Evolutionary conservation across 83 land plant species (phyloP).

Genomic region (Thuja plicata): DNA sequence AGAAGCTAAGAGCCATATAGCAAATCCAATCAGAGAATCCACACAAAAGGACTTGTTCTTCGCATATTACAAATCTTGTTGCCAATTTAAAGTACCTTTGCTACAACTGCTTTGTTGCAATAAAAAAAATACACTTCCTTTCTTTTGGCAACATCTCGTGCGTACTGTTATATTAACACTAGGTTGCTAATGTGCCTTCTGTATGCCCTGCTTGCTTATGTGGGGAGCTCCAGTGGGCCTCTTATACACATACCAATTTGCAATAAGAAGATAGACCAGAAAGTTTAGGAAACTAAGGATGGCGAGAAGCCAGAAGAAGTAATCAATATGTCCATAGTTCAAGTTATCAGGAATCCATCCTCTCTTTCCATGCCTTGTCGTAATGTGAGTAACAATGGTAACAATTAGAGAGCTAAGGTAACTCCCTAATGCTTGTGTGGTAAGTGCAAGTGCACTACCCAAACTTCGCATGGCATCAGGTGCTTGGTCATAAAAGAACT

Average conservation of each 20-base stretch:
- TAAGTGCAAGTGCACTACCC: conserved; percentile 42
- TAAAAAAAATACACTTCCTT: background rate
- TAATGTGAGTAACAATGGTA: conserved; percentile 36
- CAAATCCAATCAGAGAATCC: background rate
- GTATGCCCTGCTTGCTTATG: conserved; percentile 11
- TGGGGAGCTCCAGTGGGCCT: conserved; percentile 12
- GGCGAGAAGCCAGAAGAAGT: conserved; percentile 54
- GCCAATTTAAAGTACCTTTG: background rate
- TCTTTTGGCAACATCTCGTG: background rate
- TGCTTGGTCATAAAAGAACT: conserved; percentile 62
- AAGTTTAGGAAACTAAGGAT: conserved; percentile 42
- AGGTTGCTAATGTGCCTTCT: background rate
- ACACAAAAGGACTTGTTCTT: background rate
- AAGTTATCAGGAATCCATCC: conserved; percentile 69
- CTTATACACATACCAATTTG: conserved; percentile 53
- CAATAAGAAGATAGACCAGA: conserved; percentile 31
- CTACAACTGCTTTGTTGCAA: background rate
- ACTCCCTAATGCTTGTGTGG: conserved; percentile 47
- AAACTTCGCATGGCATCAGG: conserved; percentile 66
- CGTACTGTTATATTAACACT: background rate
- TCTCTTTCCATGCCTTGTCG: conserved; percentile 36
- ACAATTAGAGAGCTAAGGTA: conserved; percentile 58
- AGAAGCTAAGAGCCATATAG: background rate
- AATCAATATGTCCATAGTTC: conserved; percentile 48
- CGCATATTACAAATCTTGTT: background rate